Evolutionary conservation across 768 basidiomycete genomes (phyloP), one percentile per base, ranked within the genome.

Genomic region (Russula sp.): DNA sequence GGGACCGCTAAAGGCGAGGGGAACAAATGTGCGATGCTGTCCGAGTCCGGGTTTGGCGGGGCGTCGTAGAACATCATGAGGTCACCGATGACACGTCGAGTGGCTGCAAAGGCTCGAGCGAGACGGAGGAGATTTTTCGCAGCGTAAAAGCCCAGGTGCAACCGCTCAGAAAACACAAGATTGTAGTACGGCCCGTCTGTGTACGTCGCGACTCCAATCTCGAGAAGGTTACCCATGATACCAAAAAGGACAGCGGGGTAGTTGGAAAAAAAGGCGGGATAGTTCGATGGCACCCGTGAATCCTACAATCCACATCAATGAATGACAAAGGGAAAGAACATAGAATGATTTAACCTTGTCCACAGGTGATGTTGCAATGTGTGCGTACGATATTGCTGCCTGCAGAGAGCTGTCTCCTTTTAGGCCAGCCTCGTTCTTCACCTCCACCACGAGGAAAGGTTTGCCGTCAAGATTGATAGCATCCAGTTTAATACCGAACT

Each of bases 371-470:
- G 50, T 30, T 28, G 50, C 28, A 7, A 51, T 51, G 50, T 51
- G 50, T 28, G 26, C 50, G 50, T 51, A 51, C 28, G 50, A 51
- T 28, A 51, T 14, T 28, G 50, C 50, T 51, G 50, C 50, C 50
- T 51, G 5, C 13, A 51, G 14, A 51, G 50, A 51, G 0, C 28
- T 14, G 20, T 51, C 50, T 51, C 50, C 50, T 20, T 51, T 16
- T 18, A 51, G 50, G 20, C 50, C 50, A 51, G 50, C 50, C 50
- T 51, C 50, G 5, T 51, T 51, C 16, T 28, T 51, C 50, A 51
- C 28, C 50, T 51, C 50, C 50, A 51, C 13, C 50, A 50, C 49
- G 13, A 50, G 28, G 10, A 49, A 24, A 1, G 48, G 48, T 4
- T 3, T 14, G 49, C 28, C 49, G 11, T 26, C 26, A 50, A 14